Evolutionary conservation across 2,329 filamentous ascomycete genomes (phyloP).

Genomic region (Arthroderma uncinatum): DNA sequence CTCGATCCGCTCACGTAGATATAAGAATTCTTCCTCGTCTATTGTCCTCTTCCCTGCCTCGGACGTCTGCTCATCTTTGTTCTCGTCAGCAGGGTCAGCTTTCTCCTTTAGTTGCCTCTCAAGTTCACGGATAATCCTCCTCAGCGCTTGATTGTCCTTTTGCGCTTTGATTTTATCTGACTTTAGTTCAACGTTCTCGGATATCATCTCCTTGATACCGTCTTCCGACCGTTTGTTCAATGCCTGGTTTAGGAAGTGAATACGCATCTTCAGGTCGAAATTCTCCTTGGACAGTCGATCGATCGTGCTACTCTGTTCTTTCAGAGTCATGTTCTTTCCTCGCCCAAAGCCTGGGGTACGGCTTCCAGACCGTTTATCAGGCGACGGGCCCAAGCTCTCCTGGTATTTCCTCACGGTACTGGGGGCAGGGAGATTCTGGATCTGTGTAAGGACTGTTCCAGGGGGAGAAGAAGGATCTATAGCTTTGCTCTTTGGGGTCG

Average conservation of each 20-base stretch:
- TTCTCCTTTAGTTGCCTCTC: conserved; percentile 62
- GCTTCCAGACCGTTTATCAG: conserved; percentile 45
- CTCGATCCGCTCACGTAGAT: conserved; percentile 73
- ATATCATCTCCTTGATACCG: conserved; percentile 94
- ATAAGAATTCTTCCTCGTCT: conserved; percentile 74
- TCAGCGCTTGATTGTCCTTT: conserved; percentile 76
- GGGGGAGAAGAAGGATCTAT: conserved; percentile 53
- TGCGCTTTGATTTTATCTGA: conserved; percentile 80
- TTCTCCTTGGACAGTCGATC: conserved; percentile 96
- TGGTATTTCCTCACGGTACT: conserved; percentile 81
- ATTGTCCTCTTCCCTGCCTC: conserved; percentile 35
- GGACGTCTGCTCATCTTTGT: conserved; percentile 26
- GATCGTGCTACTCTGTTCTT: conserved; percentile 95
- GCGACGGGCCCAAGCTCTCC: conserved; percentile 46
- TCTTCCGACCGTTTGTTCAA: conserved; percentile 90
- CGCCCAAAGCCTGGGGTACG: conserved; percentile 43
- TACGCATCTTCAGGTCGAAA: conserved; percentile 92
- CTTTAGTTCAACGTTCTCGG: conserved; percentile 90
- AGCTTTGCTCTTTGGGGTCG: conserved; percentile 58
- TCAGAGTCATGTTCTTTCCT: conserved; percentile 66
- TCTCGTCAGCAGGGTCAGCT: conserved; percentile 44
- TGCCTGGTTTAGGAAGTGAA: conserved; percentile 91
- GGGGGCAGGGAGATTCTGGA: conserved; percentile 81
- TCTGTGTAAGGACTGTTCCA: conserved; percentile 76
- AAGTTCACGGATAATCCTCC: conserved; percentile 70